A percentile compares a stretch with the other conserved stretches of the same genome.
Evolutionary conservation across 495 filamentous ascomycete genomes (phyloP).

Genomic region (Penicillium coffeae): DNA sequence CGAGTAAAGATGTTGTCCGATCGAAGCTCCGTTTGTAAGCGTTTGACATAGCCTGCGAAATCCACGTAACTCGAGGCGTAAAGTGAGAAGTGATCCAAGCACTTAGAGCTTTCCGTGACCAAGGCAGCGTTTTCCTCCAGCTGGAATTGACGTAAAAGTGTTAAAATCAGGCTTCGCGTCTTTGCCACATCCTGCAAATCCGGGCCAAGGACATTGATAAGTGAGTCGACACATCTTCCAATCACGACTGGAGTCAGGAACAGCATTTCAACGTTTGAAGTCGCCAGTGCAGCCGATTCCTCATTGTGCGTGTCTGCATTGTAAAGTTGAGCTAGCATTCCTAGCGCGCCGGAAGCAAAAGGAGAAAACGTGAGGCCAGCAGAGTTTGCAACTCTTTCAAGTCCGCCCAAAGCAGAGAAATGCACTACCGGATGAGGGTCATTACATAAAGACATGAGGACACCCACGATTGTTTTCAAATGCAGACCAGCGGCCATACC

Average conservation of each 20-base stretch:
- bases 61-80: conserved; percentile 87
- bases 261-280: conserved; percentile 85
- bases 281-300: conserved; percentile 69
- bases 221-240: conserved; percentile 83
- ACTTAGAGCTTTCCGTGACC: conserved; percentile 72
- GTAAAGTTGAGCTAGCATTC: conserved; percentile 90
- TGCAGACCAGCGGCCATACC: conserved; percentile 99
- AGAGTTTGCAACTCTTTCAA: conserved; percentile 85
- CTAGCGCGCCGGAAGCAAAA: conserved; percentile 84
- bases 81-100: conserved; percentile 85
- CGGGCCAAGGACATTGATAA: conserved; percentile 93
- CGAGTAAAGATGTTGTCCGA: conserved; percentile 63
- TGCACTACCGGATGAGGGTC: conserved; percentile 97
- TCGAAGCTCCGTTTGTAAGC: conserved; percentile 71
- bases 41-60: conserved; percentile 75
- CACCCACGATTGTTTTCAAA: conserved; percentile 89
- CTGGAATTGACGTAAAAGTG: conserved; percentile 77
- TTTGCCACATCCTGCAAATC: conserved; percentile 94
- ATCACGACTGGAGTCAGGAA: conserved; percentile 76
- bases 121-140: conserved; percentile 71
- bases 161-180: conserved; percentile 84
- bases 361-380: conserved; percentile 88
- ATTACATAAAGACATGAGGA: conserved; percentile 91
- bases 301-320: conserved; percentile 85
- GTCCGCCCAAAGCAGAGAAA: conserved; percentile 87